Evolutionary conservation across 805 yeast species (phyloP).

Genomic region (Metschnikowia cerradonensis): DNA sequence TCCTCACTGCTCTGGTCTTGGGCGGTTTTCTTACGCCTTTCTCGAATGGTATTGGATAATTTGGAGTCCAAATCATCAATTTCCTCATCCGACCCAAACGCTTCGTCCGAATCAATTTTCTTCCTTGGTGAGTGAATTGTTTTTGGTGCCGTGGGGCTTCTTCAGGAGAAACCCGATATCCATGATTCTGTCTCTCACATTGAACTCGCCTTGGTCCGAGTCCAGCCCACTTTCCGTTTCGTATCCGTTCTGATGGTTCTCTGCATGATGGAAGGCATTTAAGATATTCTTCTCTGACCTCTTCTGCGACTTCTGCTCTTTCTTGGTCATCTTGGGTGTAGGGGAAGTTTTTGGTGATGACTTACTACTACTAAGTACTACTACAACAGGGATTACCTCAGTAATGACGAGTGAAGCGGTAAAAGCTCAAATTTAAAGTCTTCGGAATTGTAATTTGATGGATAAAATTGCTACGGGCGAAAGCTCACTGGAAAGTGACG

Average conservation of each 20-base stretch:
- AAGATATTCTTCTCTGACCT: constrained; percentile 35
- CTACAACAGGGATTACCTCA: too few species aligned
- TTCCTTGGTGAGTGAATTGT: constrained; percentile 42
- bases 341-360: not conserved
- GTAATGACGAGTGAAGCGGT: too few species aligned
- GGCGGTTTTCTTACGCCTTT: constrained; percentile 36
- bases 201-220: constrained; percentile 15
- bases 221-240: constrained; percentile 17
- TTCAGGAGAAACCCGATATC: constrained; percentile 37
- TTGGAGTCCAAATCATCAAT: constrained; percentile 58
- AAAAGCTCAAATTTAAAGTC: too few species aligned
- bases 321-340: constrained; percentile 13
- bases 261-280: constrained; percentile 45
- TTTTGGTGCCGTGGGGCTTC: constrained; percentile 16
- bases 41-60: constrained; percentile 67
- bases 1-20: constrained; percentile 1
- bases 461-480: too few species aligned
- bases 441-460: too few species aligned
- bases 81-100: too few species aligned
- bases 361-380: not conserved
- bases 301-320: constrained; percentile 20
- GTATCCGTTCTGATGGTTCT: constrained; percentile 28
- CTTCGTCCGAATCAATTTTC: too few species aligned
- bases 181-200: constrained; percentile 35
- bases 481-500: too few species aligned